phyloP scores from a whole-genome alignment of 768 basidiomycete genomes.

The Guyanaporus albipodus region DNA sequence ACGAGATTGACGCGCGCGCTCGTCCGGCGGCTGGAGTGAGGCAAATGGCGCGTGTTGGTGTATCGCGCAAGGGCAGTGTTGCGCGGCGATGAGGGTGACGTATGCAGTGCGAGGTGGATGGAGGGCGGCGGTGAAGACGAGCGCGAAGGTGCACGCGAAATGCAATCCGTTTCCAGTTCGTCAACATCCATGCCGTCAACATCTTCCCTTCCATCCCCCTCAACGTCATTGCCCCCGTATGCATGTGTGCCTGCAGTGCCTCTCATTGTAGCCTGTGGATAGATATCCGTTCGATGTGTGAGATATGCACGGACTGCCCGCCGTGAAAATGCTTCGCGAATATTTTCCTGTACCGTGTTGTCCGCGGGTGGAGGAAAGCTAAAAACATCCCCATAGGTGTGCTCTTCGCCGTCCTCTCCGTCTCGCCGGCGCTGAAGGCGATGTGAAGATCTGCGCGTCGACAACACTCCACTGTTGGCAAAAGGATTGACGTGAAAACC shows the following conservation, averaged over 20 bases:
- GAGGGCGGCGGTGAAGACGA: slow-evolving; percentile 46
- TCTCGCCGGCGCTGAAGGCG: slow-evolving; percentile 18
- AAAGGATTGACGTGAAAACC: slow-evolving; percentile 43
- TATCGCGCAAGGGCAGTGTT: slow-evolving; percentile 17
- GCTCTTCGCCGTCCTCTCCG: slow-evolving; percentile 32
- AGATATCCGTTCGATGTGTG: slow-evolving; percentile 20
- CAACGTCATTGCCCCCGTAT: slow-evolving; percentile 22
- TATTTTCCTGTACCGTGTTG: slow-evolving; percentile 50
- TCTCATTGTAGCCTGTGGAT: slow-evolving; percentile 21
- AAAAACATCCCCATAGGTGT: slow-evolving; percentile 44
- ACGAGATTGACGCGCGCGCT: slow-evolving; percentile 7
- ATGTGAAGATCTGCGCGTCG: slow-evolving; percentile 21
- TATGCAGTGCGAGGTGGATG: slow-evolving; percentile 27
- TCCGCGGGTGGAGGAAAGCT: slow-evolving; percentile 56
- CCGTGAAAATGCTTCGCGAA: slow-evolving; percentile 50
- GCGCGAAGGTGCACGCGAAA: slow-evolving; percentile 48
- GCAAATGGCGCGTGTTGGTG: slow-evolving; percentile 16
- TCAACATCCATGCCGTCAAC: slow-evolving; percentile 48
- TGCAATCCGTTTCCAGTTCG: slow-evolving; percentile 49
- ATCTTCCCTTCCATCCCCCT: slow-evolving; percentile 30
- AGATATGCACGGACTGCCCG: slow-evolving; percentile 42
- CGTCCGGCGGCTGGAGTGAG: slow-evolving; percentile 19
- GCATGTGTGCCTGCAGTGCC: slow-evolving; percentile 8
- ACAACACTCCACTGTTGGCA: slow-evolving; percentile 6
- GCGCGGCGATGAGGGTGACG: slow-evolving; percentile 21